Base-by-base conservation (phyloP, 306 rosid species). In the Trifolium dubium region DNA sequence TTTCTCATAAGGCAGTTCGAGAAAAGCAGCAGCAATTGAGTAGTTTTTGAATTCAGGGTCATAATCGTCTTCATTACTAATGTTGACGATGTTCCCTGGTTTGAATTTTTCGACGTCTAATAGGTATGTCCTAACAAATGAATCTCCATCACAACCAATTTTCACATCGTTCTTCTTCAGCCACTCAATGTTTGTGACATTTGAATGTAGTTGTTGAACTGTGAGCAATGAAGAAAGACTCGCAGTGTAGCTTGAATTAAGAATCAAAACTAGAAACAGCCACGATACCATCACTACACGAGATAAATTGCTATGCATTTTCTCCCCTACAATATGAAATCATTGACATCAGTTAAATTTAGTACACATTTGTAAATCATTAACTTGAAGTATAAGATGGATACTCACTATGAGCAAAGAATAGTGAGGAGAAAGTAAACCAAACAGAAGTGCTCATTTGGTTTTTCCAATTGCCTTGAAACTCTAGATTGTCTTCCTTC, bases 371-470 rank as follows among this genome's bases (percentile, higher is more conserved):
- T 32, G 28, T 40, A 14, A 60, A 60, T 60, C 23, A 37, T 44
- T 71, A 62, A 37, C 2, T 37, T 67, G 65, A 72, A 46, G 23
- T 46, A 72, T 58, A 67, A 58, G 66, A 31, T 65, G 15, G 72
- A 68, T 67, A 80, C 96, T 86, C 72, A 89, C 97, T 86, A 2
- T 92, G 92, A 46, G 91, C 87, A 77, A 84, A 89, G 91, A 92
- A 92, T 46, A 92, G 81, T 32, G 92, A 81, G 64, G 91, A 86
- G 86, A 87, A 85, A 61, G 88, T 83, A 75, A 92, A 92, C 89
- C 80, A 87, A 74, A 82, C 49, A 18, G 91, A 63, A 54, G 84
- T 88, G 82, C 86, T 73, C 8, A 92, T 68, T 72, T 92, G 96
- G 37, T 73, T 74, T 68, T 70, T 85, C 90, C 68, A 70, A 13